Evolutionary conservation across 345 rosid species (phyloP), one percentile per base, ranked within the genome.

Genomic region (Nephelium lappaceum): DNA sequence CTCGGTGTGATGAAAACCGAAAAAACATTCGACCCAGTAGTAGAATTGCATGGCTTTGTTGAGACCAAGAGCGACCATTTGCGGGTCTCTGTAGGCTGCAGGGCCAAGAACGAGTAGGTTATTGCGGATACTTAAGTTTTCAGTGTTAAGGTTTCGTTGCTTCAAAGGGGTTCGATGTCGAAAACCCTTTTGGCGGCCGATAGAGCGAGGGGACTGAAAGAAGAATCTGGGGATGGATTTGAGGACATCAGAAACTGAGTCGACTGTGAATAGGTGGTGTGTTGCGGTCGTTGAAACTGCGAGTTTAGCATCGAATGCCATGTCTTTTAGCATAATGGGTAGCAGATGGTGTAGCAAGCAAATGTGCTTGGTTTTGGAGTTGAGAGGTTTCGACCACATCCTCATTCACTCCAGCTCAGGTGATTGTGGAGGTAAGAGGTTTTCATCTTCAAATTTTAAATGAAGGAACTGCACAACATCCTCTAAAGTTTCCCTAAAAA

Each of bases 161-260:
- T 84, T 91, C 62, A 90, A 82, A 1, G 95, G 97, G 23, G 92
- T 63, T 6, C 98, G 94, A 83, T 88, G 98, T 55, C 97, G 97
- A 42, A 86, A 84, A 23, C 88, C 85, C 19, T 82, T 88, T 74
- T 93, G 97, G 21, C 98, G 85, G 60, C 98, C 95, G 24, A 93
- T 82, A 70, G 97, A 92, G 80, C 91, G 91, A 7, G 91, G 85
- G 74, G 98, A 92, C 18, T 74, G 88, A 85, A 92, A 95, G 87
- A 95, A 92, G 83, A 80, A 82, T 64, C 81, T 84, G 14, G 98
- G 93, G 49, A 95, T 85, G 9, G 95, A 89, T 45, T 93, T 88
- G 71, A 95, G 85, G 25, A 91, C 58, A 36, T 91, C 86, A 39
- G 88, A 83, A 77, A 91, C 93, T n/a, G 84, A 87, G 31, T 84